phyloP scores from a whole-genome alignment of 495 filamentous ascomycete species.

The Aspergillus cavernicola region DNA sequence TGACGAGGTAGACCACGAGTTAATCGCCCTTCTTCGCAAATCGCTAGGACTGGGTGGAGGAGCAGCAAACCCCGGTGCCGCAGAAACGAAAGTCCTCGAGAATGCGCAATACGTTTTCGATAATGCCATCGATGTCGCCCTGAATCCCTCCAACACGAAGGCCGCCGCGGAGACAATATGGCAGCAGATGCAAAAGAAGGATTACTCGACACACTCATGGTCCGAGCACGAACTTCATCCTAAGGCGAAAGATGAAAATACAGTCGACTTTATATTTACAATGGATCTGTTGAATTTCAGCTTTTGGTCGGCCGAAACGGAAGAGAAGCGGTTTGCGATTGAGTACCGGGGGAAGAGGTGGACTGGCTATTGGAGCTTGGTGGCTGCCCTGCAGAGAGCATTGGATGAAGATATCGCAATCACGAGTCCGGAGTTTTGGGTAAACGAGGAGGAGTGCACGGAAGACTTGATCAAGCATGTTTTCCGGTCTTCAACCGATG shows the following conservation, averaged over 20 bases:
- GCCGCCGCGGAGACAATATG: constrained; percentile 75
- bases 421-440: constrained; percentile 84
- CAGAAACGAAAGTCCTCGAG: constrained; percentile 77
- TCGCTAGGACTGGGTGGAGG: constrained; percentile 62
- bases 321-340: constrained; percentile 67
- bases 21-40: constrained; percentile 81
- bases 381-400: constrained; percentile 80
- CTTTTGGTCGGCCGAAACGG: constrained; percentile 76
- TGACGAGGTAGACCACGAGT: constrained; percentile 82
- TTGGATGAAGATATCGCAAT: constrained; percentile 92
- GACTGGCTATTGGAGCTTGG: constrained; percentile 95
- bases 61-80: constrained; percentile 44
- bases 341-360: constrained; percentile 75
- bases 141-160: constrained; percentile 75
- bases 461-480: constrained; percentile 69
- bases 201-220: constrained; percentile 83
- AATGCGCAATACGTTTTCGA: constrained; percentile 83
- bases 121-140: constrained; percentile 87
- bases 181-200: constrained; percentile 73
- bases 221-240: constrained; percentile 89
- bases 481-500: constrained; percentile 81
- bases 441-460: constrained; percentile 69
- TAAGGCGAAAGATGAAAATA: constrained; percentile 66
- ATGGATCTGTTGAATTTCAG: constrained; percentile 97
- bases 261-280: constrained; percentile 88